phyloP scores from a whole-genome alignment of 2,329 filamentous ascomycete genomes.

The Dothistroma septosporum region DNA sequence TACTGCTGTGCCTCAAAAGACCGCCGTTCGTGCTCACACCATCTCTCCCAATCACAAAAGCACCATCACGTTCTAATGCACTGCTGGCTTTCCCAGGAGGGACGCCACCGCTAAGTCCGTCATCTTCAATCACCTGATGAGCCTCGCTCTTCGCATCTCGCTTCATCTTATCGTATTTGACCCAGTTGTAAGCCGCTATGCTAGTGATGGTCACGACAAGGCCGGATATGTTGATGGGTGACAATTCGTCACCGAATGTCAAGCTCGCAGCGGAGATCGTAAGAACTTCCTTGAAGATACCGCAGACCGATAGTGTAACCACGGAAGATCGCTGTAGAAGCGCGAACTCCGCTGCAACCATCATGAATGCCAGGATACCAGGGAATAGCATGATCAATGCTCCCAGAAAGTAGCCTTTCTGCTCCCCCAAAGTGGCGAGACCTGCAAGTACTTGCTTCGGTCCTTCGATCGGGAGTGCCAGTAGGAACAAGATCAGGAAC shows the following conservation, averaged over 20 bases:
- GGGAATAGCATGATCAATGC: slow-evolving; percentile 80
- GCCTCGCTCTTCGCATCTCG: slow-evolving; percentile 59
- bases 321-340: slow-evolving; percentile 91
- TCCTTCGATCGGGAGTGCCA: slow-evolving; percentile 84
- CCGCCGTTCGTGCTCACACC: slow-evolving; percentile 31
- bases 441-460: slow-evolving; percentile 64
- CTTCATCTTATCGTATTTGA: slow-evolving; percentile 89
- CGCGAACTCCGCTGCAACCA: slow-evolving; percentile 95
- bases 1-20: slow-evolving; percentile 22
- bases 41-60: slow-evolving; percentile 18
- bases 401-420: slow-evolving; percentile 64
- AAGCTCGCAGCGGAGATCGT: slow-evolving; percentile 86
- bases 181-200: slow-evolving; percentile 87
- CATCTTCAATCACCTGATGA: slow-evolving; percentile 38
- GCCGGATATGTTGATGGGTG: slow-evolving; percentile 79
- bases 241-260: slow-evolving; percentile 84
- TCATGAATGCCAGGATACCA: slow-evolving; percentile 84
- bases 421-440: slow-evolving; percentile 57
- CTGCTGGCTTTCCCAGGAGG: neutral
- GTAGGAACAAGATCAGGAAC: slow-evolving; percentile 75
- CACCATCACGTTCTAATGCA: slow-evolving; percentile 14
- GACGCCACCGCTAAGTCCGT: slow-evolving; percentile 28
- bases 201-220: slow-evolving; percentile 79
- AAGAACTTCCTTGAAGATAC: slow-evolving; percentile 98
- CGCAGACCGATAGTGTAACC: slow-evolving; percentile 91